phyloP scores from a whole-genome alignment of 495 filamentous ascomycete species.

The Lepidopterella palustris region DNA sequence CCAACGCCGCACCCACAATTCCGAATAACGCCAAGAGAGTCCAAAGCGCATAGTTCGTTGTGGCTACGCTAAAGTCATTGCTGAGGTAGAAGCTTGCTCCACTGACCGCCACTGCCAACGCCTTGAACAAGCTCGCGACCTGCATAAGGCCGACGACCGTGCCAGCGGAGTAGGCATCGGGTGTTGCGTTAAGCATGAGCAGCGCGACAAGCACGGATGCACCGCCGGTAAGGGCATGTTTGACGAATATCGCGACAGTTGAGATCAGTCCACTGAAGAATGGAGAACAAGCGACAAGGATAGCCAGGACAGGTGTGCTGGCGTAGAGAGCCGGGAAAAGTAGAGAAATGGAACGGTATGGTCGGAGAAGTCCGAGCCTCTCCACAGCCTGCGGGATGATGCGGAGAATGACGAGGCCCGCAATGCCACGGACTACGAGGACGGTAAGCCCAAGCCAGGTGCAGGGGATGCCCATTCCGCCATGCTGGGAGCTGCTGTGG shows the following conservation, averaged over 20 bases:
- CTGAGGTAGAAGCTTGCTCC: conserved; percentile 40
- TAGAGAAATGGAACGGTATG: conserved; percentile 37
- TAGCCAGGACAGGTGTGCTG: conserved; percentile 34
- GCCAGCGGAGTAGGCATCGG: conserved; percentile 41
- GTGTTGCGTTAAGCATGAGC: conserved; percentile 42
- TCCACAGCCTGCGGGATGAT: conserved; percentile 32
- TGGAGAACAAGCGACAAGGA: conserved; percentile 28
- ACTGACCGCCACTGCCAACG: conserved; percentile 41
- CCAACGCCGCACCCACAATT: conserved; percentile 36
- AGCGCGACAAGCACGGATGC: conserved; percentile 39
- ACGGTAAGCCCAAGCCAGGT: conserved; percentile 37
- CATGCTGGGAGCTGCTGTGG: conserved; percentile 38
- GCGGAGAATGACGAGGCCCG: conserved; percentile 34
- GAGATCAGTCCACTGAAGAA: conserved; percentile 32
- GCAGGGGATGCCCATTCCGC: conserved; percentile 44
- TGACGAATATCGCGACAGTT: conserved; percentile 37
- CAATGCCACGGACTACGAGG: conserved; percentile 33
- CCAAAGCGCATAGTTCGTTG: conserved; percentile 40
- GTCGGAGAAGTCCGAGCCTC: conserved; percentile 37
- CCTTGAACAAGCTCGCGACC: conserved; percentile 38
- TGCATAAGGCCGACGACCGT: conserved; percentile 45
- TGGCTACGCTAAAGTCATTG: conserved; percentile 35
- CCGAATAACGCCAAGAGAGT: conserved; percentile 35
- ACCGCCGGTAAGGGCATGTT: conserved; percentile 37
- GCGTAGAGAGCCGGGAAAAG: conserved; percentile 41